Conservation (phyloP, 176 grass and related monocot species). For the Stipa capillata region DNA sequence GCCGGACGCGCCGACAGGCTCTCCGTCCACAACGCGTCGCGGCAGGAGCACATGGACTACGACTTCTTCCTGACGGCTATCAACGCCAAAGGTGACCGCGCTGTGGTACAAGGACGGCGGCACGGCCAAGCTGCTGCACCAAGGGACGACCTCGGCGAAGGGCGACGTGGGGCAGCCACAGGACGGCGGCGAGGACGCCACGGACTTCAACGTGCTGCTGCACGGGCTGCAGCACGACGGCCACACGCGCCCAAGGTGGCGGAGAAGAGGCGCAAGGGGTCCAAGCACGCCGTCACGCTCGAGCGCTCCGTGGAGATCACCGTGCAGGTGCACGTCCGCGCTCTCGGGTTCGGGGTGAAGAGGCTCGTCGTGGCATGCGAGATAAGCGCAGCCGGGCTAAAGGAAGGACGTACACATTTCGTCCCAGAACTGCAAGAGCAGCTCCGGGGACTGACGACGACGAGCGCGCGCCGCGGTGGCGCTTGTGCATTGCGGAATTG, state of each 20-base stretch:
- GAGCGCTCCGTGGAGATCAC: slow-evolving; percentile 12
- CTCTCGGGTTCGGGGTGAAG: slow-evolving; percentile 28
- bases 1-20: slow-evolving; percentile 44
- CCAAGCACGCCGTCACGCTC: slow-evolving; percentile 27
- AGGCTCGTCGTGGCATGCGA: slow-evolving; percentile 34
- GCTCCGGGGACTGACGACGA: slow-evolving; percentile 5
- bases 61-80: slow-evolving; percentile 41
- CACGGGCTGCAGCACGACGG: slow-evolving; percentile 3
- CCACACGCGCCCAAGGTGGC: slow-evolving; percentile 28
- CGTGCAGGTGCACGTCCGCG: slow-evolving; percentile 47
- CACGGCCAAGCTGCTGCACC: slow-evolving; percentile 18
- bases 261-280: slow-evolving; percentile 24
- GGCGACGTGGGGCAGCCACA: slow-evolving; percentile 31
- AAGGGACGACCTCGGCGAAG: neutral
- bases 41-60: slow-evolving; percentile 22
- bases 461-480: neutral
- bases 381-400: slow-evolving; percentile 30
- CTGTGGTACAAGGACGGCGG: slow-evolving; percentile 44
- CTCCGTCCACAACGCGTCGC: slow-evolving; percentile 12
- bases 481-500: neutral
- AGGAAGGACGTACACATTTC: slow-evolving; percentile 37
- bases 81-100: slow-evolving; percentile 58
- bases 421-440: slow-evolving; percentile 50
- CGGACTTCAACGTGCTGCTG: slow-evolving; percentile 34
- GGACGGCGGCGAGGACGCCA: slow-evolving; percentile 43